phyloP scores from a whole-genome alignment of 75 land plant genomes.

The Pinus albicaulis region DNA sequence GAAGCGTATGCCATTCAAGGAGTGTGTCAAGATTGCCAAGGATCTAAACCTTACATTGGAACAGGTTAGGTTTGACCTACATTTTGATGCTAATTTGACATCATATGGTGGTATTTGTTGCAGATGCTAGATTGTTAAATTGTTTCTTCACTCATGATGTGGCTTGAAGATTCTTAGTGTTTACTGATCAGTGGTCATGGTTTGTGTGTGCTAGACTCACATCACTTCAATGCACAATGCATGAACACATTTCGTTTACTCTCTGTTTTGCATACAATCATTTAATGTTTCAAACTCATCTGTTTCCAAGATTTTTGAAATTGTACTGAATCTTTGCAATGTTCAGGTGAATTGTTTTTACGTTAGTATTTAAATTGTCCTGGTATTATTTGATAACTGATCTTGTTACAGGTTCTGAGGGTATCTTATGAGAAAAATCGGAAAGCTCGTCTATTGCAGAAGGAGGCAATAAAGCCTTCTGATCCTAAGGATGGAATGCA shows the following conservation, averaged over 20 bases:
- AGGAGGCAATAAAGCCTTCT: constrained; percentile 9
- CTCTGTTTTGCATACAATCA: too few species aligned
- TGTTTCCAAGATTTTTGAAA: neutral
- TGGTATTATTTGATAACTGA: neutral
- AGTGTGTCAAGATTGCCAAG: constrained; percentile 79
- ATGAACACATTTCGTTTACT: too few species aligned
- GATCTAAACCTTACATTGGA: constrained; percentile 81
- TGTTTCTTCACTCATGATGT: neutral
- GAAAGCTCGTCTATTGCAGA: constrained; percentile 28
- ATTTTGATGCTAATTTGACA: neutral
- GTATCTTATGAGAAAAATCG: constrained; percentile 73
- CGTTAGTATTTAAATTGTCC: neutral
- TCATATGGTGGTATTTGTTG: neutral
- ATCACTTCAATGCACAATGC: neutral
- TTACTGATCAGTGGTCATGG: neutral
- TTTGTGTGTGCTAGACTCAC: neutral
- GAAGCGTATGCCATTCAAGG: constrained; percentile 55
- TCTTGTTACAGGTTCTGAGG: constrained; percentile 73
- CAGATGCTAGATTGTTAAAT: neutral
- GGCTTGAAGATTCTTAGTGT: neutral
- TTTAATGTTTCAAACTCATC: neutral
- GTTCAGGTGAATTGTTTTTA: neutral
- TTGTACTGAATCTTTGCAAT: neutral
- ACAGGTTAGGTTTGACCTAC: constrained; percentile 53
- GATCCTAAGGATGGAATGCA: neutral